These are phyloP conservation scores for Thalia dealbata DNA, from an alignment of 176 grass and related monocot genomes.

Conservation along the genomic window DNA sequence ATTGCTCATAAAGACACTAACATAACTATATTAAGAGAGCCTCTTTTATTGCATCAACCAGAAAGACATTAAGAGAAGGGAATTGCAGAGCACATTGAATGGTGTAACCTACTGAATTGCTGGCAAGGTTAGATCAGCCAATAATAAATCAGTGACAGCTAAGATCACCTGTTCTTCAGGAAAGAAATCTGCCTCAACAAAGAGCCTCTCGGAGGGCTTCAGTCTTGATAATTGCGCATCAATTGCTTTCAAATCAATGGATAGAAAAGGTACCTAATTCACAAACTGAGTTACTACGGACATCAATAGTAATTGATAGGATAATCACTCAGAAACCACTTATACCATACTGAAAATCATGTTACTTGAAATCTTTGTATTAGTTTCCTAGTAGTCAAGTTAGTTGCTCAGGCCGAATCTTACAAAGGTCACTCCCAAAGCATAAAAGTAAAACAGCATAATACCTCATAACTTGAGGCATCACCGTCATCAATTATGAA, in stretches of 20 bases:
- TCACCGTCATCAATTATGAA: constrained; percentile 80
- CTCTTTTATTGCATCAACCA: not conserved
- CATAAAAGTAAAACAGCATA: not conserved
- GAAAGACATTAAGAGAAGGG: not conserved
- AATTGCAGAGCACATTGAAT: not conserved
- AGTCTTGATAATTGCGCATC: constrained; percentile 63
- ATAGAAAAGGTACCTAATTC: constrained; percentile 78
- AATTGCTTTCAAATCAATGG: constrained; percentile 73
- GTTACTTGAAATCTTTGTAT: not conserved
- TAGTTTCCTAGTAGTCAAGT: not conserved
- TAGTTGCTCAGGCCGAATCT: not conserved
- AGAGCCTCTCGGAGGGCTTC: constrained; percentile 66
- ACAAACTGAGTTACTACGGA: not conserved
- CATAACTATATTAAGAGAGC: not conserved
- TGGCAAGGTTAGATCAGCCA: constrained; percentile 1
- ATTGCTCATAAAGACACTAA: not conserved
- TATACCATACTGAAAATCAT: not conserved
- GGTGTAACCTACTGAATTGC: not conserved
- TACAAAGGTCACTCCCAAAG: not conserved
- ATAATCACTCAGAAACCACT: not conserved
- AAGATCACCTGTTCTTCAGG: constrained; percentile 45
- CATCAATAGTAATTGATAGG: not conserved
- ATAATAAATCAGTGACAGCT: not conserved
- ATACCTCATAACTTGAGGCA: constrained; percentile 62
- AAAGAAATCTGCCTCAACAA: constrained; percentile 66